These are phyloP conservation scores for Saccharomycopsis hybrid DNA, from an alignment of 1,139 yeast genomes.

Conservation along the genomic window DNA sequence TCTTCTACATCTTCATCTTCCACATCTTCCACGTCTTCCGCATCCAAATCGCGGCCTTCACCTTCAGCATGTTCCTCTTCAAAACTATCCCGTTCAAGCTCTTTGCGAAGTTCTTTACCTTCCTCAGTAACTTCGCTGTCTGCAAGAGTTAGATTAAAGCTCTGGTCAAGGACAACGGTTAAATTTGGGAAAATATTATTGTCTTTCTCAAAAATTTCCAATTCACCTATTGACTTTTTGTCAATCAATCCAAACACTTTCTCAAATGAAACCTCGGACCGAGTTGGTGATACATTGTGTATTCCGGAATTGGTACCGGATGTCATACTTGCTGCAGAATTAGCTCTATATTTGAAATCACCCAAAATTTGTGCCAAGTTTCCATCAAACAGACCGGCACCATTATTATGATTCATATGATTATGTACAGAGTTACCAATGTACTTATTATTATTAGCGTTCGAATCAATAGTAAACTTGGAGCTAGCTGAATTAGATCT, in stretches of 20 bases:
- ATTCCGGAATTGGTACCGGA: neutral
- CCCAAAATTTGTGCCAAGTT: neutral
- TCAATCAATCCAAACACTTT: slow-evolving; percentile 10
- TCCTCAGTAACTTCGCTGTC: slow-evolving; percentile 2
- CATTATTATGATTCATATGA: neutral
- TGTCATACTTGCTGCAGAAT: neutral
- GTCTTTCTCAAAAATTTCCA: neutral
- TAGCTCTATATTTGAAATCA: neutral
- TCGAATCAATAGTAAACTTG: slow-evolving; percentile 6
- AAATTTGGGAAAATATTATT: neutral
- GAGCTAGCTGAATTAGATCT: slow-evolving; percentile 7
- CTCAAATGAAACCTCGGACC: slow-evolving; percentile 11
- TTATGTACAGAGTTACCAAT: neutral
- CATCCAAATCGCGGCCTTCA: slow-evolving; percentile 3
- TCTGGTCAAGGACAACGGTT: neutral
- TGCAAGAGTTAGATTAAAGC: neutral
- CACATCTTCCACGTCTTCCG: neutral
- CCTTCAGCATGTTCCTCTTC: slow-evolving; percentile 10
- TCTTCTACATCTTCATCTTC: slow-evolving; percentile 5
- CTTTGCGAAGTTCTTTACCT: neutral
- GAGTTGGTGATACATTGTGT: neutral
- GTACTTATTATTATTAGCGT: neutral
- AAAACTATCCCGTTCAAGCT: neutral
- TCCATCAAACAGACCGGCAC: neutral
- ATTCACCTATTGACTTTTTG: neutral